phyloP scores from a whole-genome alignment of 257 asterid species.

The Nicotiana tabacum region DNA sequence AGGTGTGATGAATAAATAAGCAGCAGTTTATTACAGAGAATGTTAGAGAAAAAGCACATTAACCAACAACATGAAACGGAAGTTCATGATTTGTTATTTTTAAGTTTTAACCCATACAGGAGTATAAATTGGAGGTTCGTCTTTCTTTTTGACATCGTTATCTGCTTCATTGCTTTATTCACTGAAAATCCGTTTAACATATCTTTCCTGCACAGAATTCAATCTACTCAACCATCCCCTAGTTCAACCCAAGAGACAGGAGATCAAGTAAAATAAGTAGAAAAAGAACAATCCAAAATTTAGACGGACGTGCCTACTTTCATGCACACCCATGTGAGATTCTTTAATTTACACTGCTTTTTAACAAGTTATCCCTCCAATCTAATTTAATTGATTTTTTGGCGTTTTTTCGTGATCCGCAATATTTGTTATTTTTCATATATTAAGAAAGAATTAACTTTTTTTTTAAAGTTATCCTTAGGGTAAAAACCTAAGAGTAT shows the following conservation, averaged over 20 bases:
- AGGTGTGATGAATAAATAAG: not conserved
- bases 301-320: conserved; percentile 50
- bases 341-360: conserved; percentile 14
- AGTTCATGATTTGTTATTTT: not conserved
- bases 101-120: too few relatives aligned
- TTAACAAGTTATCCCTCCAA: not conserved
- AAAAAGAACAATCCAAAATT: not conserved
- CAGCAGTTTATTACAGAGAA: conserved; percentile 35
- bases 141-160: conserved; percentile 16
- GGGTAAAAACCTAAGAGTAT: too few relatives aligned
- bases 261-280: conserved; percentile 14
- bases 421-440: too few relatives aligned
- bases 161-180: conserved; percentile 17
- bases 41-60: conserved; percentile 27
- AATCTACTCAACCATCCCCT: conserved; percentile 36
- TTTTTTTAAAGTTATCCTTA: too few relatives aligned
- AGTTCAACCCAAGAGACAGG: conserved; percentile 31
- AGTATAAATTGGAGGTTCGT: not conserved
- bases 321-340: conserved; percentile 71
- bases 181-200: conserved; percentile 20
- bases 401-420: too few relatives aligned
- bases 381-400: too few relatives aligned
- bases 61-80: not conserved
- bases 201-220: conserved; percentile 58
- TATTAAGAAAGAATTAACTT: too few relatives aligned